A percentile compares a stretch with the other conserved stretches of the same genome.
phyloP scores from a whole-genome alignment of 805 yeast genomes.

The Pichia gijzeniarum region DNA sequence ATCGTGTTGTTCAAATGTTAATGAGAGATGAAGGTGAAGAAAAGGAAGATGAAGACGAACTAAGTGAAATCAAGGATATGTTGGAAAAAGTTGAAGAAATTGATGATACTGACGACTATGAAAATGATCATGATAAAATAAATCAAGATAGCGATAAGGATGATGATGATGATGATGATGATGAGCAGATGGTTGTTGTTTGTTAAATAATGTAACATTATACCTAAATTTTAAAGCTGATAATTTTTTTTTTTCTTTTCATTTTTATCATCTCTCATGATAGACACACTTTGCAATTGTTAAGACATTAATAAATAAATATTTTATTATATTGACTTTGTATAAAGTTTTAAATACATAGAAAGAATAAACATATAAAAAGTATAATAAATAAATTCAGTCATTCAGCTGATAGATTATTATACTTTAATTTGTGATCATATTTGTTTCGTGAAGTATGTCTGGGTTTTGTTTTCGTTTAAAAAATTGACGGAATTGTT shows the following conservation, averaged over 20 bases:
- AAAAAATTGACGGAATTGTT: background rate
- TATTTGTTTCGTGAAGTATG: background rate
- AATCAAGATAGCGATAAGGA: conserved; percentile 12
- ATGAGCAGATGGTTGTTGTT: conserved; percentile 13
- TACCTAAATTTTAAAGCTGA: too few species aligned
- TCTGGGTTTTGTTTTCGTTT: background rate
- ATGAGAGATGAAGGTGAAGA: conserved; percentile 81
- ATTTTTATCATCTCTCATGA: too few species aligned
- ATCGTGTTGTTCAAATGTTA: conserved; percentile 79
- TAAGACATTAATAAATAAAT: background rate
- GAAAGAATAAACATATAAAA: conserved; percentile 1
- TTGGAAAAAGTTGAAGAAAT: conserved; percentile 28
- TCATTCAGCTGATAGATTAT: background rate
- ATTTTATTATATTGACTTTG: conserved; percentile 3
- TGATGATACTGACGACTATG: conserved; percentile 6
- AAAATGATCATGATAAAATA: conserved; percentile 7
- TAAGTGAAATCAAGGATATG: conserved; percentile 42
- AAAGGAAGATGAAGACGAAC: conserved; percentile 44
- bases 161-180: conserved; percentile 15
- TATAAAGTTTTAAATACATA: conserved; percentile 5
- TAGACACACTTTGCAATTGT: too few species aligned
- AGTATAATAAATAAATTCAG: background rate
- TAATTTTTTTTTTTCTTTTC: too few species aligned
- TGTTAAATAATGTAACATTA: background rate
- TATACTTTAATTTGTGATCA: background rate